These are phyloP conservation scores for Clonostachys byssicola DNA, from an alignment of 2,329 filamentous ascomycete species.

Conservation along the genomic window DNA sequence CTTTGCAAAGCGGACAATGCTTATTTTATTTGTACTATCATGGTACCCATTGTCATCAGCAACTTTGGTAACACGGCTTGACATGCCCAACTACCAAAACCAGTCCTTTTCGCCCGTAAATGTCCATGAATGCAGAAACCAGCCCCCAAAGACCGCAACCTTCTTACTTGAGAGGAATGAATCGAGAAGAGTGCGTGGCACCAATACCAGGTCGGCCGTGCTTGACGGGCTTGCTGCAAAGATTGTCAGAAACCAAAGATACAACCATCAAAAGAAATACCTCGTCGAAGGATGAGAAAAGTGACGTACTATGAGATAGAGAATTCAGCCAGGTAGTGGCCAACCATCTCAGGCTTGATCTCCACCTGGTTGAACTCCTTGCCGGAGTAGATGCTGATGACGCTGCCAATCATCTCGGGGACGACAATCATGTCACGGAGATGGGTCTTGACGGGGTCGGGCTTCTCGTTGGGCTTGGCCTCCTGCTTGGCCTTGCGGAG, in stretches of 20 bases:
- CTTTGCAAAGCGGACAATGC: slow-evolving; percentile 9
- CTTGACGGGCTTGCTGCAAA: slow-evolving; percentile 93
- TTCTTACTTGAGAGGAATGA: slow-evolving; percentile 99
- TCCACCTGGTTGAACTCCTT: slow-evolving; percentile 99
- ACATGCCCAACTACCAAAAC: slow-evolving; percentile 43
- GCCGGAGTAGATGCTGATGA: slow-evolving; percentile 98
- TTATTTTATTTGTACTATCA: slow-evolving; percentile 32
- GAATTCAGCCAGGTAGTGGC: slow-evolving; percentile 99
- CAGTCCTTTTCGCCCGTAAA: slow-evolving; percentile 53
- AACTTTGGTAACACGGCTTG: slow-evolving; percentile 34
- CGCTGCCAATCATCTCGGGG: slow-evolving; percentile 98
- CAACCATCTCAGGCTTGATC: slow-evolving; percentile 99
- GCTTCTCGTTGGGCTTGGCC: slow-evolving; percentile 99
- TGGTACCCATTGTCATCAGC: slow-evolving; percentile 38
- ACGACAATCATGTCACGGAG: slow-evolving; percentile 99
- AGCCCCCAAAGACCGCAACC: slow-evolving; percentile 38
- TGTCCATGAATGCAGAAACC: slow-evolving; percentile 55
- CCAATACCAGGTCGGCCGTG: slow-evolving; percentile 99
- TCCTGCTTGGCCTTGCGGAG: slow-evolving; percentile 99
- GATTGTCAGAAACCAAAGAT: slow-evolving; percentile 39
- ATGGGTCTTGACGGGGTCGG: slow-evolving; percentile 98
- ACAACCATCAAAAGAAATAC: not conserved
- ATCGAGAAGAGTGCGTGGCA: slow-evolving; percentile 99
- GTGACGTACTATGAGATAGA: slow-evolving; percentile 95
- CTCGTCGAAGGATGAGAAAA: not conserved